phyloP scores from a whole-genome alignment of 352 stramenopile genomes.

The Plasmopara viticola region DNA sequence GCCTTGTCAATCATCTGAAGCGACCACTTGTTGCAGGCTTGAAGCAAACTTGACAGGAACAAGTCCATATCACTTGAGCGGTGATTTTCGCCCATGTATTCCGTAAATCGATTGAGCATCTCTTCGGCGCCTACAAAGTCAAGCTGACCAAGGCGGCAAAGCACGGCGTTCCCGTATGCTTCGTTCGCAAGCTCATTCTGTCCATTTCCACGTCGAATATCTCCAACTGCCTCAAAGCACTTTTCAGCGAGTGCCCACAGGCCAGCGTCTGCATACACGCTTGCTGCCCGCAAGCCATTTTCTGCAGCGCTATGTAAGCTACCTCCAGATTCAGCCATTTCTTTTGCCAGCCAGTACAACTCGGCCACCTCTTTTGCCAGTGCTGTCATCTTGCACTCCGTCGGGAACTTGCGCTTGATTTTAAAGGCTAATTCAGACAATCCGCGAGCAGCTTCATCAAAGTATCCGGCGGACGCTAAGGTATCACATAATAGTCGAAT shows the following conservation, averaged over 20 bases:
- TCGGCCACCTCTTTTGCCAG: constrained; percentile 33
- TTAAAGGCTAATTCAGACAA: constrained; percentile 52
- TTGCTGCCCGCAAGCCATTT: constrained; percentile 40
- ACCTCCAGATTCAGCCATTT: constrained; percentile 48
- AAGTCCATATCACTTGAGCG: constrained; percentile 43
- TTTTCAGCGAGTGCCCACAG: constrained; percentile 50
- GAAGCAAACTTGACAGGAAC: constrained; percentile 45
- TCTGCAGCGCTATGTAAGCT: constrained; percentile 42
- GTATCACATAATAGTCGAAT: constrained; percentile 55
- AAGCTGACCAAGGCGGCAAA: constrained; percentile 51
- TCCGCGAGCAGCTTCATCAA: constrained; percentile 57
- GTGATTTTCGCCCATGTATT: constrained; percentile 26
- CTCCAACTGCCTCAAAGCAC: constrained; percentile 48
- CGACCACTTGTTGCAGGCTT: constrained; percentile 57
- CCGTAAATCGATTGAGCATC: constrained; percentile 37
- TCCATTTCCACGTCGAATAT: constrained; percentile 34
- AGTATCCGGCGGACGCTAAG: constrained; percentile 47
- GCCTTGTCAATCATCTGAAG: constrained; percentile 38
- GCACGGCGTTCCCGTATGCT: constrained; percentile 47
- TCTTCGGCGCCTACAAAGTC: constrained; percentile 54
- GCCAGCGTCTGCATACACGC: constrained; percentile 42
- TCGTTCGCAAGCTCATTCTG: constrained; percentile 42
- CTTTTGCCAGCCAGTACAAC: constrained; percentile 52
- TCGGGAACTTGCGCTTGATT: constrained; percentile 55
- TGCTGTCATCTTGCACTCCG: constrained; percentile 33